These are phyloP conservation scores for Amborella trichopoda DNA, from an alignment of 164 flowering plant species.

Conservation along the genomic window DNA sequence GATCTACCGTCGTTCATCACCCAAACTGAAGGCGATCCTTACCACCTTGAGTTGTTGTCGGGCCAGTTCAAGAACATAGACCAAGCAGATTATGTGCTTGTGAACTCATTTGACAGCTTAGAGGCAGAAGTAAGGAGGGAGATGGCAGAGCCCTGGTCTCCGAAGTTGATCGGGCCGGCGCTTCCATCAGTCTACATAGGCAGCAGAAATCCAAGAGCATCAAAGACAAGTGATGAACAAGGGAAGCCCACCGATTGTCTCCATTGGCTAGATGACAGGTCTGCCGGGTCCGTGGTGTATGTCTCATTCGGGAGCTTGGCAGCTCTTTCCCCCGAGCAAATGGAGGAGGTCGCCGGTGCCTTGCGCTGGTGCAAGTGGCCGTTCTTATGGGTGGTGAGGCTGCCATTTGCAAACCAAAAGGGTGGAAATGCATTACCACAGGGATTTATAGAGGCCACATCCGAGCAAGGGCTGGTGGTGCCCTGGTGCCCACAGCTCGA, in stretches of 20 bases:
- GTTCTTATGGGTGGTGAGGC: conserved; percentile 39
- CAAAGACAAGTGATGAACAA: too few species aligned
- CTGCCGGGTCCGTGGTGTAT: conserved; percentile 17
- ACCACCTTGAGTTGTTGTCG: background rate
- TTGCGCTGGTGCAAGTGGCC: conserved; percentile 3
- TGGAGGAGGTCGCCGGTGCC: conserved; percentile 25
- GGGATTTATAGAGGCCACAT: conserved; percentile 16
- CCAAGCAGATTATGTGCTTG: conserved; percentile 20
- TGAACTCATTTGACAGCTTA: conserved; percentile 28
- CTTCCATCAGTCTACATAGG: too few species aligned
- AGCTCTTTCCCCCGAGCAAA: conserved; percentile 9
- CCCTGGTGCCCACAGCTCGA: conserved; percentile 35
- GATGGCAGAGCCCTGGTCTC: background rate
- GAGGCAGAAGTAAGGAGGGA: conserved; percentile 23
- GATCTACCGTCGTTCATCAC: conserved; percentile 16
- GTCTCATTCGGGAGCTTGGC: conserved; percentile 27
- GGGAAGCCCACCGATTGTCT: too few species aligned
- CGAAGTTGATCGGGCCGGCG: conserved; percentile 19
- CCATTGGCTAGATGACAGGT: conserved; percentile 21
- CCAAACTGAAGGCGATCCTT: background rate
- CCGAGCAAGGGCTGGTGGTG: conserved; percentile 24
- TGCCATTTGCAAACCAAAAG: conserved; percentile 9
- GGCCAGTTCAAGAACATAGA: conserved; percentile 25
- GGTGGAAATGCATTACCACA: conserved; percentile 20
- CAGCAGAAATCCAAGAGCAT: too few species aligned